phyloP scores from a whole-genome alignment of 805 yeast genomes.

The Spathaspora boniae region DNA sequence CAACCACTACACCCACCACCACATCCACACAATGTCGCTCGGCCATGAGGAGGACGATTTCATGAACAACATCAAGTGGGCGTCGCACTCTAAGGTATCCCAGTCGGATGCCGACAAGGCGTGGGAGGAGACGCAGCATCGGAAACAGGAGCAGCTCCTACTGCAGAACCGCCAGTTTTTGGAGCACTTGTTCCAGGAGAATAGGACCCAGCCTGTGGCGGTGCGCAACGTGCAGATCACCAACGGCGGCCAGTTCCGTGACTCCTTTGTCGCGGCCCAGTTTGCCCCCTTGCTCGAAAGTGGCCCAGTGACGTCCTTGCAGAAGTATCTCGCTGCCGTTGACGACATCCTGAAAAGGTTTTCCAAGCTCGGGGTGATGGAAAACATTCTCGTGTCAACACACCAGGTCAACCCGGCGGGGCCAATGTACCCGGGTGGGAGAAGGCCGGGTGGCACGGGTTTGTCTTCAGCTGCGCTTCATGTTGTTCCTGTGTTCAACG shows the following conservation, averaged over 20 bases:
- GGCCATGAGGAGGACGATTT: constrained; percentile 23
- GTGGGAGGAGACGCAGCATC: constrained; percentile 21
- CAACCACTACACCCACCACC: no score
- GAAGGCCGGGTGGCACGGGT: no score
- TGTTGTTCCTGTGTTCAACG: constrained; percentile 35
- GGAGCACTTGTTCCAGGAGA: constrained; percentile 30
- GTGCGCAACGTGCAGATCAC: constrained; percentile 45
- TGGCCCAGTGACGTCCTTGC: constrained; percentile 34
- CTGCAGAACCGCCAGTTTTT: constrained; percentile 31
- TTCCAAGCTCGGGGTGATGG: constrained; percentile 39
- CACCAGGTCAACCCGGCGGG: constrained; percentile 17
- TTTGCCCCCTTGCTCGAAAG: constrained; percentile 41
- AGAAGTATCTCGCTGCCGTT: constrained; percentile 35
- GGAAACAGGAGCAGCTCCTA: constrained; percentile 29
- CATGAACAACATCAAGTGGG: constrained; percentile 8
- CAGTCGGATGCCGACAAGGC: constrained; percentile 23
- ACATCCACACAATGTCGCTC: no score
- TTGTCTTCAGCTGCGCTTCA: constrained; percentile 18
- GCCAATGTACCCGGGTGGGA: constrained; percentile 2
- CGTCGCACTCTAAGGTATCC: constrained; percentile 8
- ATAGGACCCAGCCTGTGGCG: constrained; percentile 38
- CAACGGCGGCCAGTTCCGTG: constrained; percentile 47
- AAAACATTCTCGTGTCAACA: constrained; percentile 35
- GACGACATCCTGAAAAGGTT: constrained; percentile 45
- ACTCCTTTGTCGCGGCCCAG: constrained; percentile 43